These are phyloP conservation scores for Luvunga scandens DNA, from an alignment of 345 rosid genomes.

Conservation along the genomic window DNA sequence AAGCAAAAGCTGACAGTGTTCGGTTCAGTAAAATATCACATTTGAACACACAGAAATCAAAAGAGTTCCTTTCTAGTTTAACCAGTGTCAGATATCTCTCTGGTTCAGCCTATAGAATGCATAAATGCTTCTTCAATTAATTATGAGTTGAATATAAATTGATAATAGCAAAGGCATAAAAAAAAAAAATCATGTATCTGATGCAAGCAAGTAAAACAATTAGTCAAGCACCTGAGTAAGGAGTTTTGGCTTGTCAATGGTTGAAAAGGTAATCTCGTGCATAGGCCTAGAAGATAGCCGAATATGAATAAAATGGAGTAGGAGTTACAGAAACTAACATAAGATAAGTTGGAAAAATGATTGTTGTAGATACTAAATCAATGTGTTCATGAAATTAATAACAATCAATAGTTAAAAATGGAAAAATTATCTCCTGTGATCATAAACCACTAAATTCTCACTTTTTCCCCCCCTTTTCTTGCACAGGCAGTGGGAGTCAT, in stretches of 20 bases:
- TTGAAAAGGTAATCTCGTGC: slow-evolving; percentile 95
- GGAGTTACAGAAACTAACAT: slow-evolving; percentile 2
- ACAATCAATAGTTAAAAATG: background rate
- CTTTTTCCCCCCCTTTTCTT: background rate
- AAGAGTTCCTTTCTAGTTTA: background rate
- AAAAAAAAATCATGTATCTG: background rate
- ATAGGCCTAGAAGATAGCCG: slow-evolving; percentile 65
- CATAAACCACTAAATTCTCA: background rate
- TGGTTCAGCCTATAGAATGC: background rate
- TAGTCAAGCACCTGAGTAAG: slow-evolving; percentile 71
- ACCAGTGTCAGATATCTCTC: background rate
- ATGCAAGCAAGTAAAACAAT: slow-evolving; percentile 2
- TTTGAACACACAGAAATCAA: background rate
- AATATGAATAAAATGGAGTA: background rate
- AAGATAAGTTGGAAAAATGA: slow-evolving; percentile 4
- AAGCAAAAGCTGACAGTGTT: background rate
- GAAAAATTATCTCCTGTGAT: background rate
- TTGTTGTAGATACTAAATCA: background rate
- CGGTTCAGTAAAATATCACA: background rate
- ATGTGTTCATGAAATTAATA: background rate
- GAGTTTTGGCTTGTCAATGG: slow-evolving; percentile 94
- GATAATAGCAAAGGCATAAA: background rate
- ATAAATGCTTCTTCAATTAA: background rate
- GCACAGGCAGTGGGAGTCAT: background rate
- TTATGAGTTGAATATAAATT: background rate